Percentiles rank a stretch among this genome's conserved stretches.
Evolutionary conservation across 73 alveolate species (phyloP).

Genomic region (Urostyla sp.): DNA sequence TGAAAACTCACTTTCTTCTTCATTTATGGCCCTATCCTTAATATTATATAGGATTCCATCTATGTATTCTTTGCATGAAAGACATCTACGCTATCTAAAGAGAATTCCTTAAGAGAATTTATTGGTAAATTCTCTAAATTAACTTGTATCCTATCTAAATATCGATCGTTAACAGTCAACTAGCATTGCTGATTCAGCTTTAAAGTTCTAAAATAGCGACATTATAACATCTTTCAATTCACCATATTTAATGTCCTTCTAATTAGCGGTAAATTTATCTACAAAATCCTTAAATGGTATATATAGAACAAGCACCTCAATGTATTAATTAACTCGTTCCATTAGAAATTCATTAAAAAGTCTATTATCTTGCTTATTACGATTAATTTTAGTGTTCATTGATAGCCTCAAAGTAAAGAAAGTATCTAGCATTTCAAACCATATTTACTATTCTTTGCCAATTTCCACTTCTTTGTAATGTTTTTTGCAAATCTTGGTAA

Average conservation of each 20-base stretch:
- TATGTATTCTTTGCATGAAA: not conserved
- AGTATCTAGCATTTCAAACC: conserved; percentile 27
- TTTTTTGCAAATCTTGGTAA: conserved; percentile 25
- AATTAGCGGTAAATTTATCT: not conserved
- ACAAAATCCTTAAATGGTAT: conserved; percentile 11
- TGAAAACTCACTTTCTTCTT: conserved; percentile 14
- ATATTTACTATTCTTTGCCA: conserved; percentile 9
- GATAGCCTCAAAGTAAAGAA: not conserved
- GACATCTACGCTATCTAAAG: conserved; percentile 6
- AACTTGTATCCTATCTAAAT: not conserved
- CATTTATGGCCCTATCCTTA: not conserved
- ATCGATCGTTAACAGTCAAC: conserved; percentile 30
- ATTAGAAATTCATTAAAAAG: conserved; percentile 12
- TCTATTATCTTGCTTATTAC: not conserved
- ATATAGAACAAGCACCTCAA: conserved; percentile 7
- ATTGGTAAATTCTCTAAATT: not conserved
- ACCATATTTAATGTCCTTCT: not conserved
- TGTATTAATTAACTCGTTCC: not conserved
- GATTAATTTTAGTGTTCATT: not conserved
- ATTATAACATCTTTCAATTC: conserved; percentile 22
- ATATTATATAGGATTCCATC: conserved; percentile 13
- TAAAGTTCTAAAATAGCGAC: not conserved
- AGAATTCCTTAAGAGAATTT: not conserved
- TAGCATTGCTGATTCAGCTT: conserved; percentile 8
- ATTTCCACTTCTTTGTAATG: conserved; percentile 34